These are phyloP conservation scores for Lodderomyces metapsilosis DNA, from an alignment of 1,139 yeast genomes.

Conservation along the genomic window DNA sequence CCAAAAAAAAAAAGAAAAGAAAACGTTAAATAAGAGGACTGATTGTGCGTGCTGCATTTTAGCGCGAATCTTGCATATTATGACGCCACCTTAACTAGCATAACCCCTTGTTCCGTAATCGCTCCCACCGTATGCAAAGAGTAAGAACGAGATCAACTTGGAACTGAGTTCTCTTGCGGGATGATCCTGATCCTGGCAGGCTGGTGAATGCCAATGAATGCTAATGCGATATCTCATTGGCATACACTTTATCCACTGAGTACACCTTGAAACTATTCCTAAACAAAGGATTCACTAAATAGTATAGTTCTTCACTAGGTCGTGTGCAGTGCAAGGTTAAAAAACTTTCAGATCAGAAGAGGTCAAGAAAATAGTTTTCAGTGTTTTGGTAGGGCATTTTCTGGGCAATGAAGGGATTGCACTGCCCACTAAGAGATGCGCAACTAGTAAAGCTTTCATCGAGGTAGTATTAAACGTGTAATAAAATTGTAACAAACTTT, in stretches of 20 bases:
- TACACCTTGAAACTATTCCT: no score
- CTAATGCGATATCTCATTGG: no score
- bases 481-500: neutral
- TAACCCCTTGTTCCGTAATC: neutral
- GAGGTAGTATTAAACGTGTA: neutral
- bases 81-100: neutral
- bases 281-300: no score
- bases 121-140: neutral
- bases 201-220: no score
- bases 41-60: no score
- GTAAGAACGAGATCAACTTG: no score
- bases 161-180: no score
- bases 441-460: neutral
- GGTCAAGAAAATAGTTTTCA: neutral
- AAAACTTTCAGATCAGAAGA: neutral
- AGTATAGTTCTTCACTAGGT: no score
- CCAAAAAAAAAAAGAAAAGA: neutral
- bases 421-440: neutral
- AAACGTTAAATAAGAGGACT: no score
- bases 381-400: neutral
- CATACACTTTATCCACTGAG: no score
- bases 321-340: no score
- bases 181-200: no score
- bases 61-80: neutral
- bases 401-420: neutral